Percentiles rank a stretch among this genome's conserved stretches.
These are phyloP conservation scores for Phytophthora pluvialis DNA, from an alignment of 352 stramenopile species.

Conservation along the genomic window DNA sequence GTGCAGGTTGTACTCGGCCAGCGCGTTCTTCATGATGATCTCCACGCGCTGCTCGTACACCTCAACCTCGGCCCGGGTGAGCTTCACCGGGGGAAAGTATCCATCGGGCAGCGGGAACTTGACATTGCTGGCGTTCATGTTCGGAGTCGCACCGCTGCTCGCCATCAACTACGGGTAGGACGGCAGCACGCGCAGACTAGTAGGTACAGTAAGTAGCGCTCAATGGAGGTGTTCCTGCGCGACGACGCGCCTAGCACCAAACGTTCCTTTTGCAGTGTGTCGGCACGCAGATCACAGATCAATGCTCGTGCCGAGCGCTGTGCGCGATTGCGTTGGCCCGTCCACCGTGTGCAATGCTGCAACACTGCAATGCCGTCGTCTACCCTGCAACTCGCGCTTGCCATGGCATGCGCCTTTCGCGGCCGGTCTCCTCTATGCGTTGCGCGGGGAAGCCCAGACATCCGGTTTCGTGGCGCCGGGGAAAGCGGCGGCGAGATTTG, in stretches of 20 bases:
- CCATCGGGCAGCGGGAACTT: constrained; percentile 50
- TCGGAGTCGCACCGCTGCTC: constrained; percentile 6
- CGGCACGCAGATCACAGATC: constrained; percentile 13
- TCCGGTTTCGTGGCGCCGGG: constrained; percentile 24
- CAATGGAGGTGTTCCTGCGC: not conserved
- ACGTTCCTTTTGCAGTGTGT: constrained; percentile 46
- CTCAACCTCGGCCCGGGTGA: constrained; percentile 36
- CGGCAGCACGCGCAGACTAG: not conserved
- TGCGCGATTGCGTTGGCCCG: constrained; percentile 32
- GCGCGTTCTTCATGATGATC: constrained; percentile 50
- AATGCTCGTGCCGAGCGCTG: constrained; percentile 15
- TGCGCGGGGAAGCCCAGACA: constrained; percentile 13
- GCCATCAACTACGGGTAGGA: constrained; percentile 8
- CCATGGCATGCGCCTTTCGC: constrained; percentile 32
- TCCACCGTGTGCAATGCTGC: constrained; percentile 46
- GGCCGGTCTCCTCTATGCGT: constrained; percentile 25
- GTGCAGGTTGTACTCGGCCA: constrained; percentile 53
- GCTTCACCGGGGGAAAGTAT: constrained; percentile 45
- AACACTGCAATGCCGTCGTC: constrained; percentile 37
- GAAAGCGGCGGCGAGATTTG: constrained; percentile 30
- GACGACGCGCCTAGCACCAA: constrained; percentile 16
- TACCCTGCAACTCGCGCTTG: constrained; percentile 26
- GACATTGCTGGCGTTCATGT: constrained; percentile 31
- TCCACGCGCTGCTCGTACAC: constrained; percentile 47
- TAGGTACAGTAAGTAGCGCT: constrained; percentile 2